These are phyloP conservation scores for Diaporthe eres DNA, from an alignment of 2,329 filamentous ascomycete species.

Conservation along the genomic window DNA sequence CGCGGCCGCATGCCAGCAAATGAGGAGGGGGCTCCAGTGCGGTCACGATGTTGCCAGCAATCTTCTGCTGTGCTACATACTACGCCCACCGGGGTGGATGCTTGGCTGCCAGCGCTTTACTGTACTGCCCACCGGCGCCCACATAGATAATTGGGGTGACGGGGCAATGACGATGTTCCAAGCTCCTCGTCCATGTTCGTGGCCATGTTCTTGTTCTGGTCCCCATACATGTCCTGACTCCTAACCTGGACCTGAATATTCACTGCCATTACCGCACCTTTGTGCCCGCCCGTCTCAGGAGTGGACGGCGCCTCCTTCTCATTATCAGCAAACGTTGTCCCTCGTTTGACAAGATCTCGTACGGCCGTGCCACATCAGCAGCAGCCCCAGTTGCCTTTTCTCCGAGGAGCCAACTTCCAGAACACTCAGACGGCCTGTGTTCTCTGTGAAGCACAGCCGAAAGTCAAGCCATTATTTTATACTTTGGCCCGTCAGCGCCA, in stretches of 20 bases:
- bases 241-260: not conserved
- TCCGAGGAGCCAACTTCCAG: slow-evolving; percentile 8
- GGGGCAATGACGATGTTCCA: slow-evolving; percentile 6
- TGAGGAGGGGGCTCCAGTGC: slow-evolving; percentile 16
- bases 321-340: slow-evolving; percentile 9
- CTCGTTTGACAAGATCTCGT: slow-evolving; percentile 16
- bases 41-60: slow-evolving; percentile 28
- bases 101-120: slow-evolving; percentile 22
- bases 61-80: slow-evolving; percentile 12
- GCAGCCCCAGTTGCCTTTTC: slow-evolving; percentile 13
- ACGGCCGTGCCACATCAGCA: slow-evolving; percentile 10
- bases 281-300: slow-evolving; percentile 6
- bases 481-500: slow-evolving; percentile 17
- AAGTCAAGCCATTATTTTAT: slow-evolving; percentile 25
- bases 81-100: not conserved
- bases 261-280: not conserved
- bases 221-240: not conserved
- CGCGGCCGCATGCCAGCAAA: slow-evolving; percentile 27
- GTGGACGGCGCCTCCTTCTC: not conserved
- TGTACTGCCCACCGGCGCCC: not conserved
- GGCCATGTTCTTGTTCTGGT: not conserved
- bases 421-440: slow-evolving; percentile 1
- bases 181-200: not conserved
- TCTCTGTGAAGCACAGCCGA: slow-evolving; percentile 23
- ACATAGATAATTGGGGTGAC: slow-evolving; percentile 18